A percentile compares a stretch with the other conserved stretches of the same genome.
Evolutionary conservation across 2,329 filamentous ascomycete species (phyloP).

Genomic region (Fusarium dimerum): DNA sequence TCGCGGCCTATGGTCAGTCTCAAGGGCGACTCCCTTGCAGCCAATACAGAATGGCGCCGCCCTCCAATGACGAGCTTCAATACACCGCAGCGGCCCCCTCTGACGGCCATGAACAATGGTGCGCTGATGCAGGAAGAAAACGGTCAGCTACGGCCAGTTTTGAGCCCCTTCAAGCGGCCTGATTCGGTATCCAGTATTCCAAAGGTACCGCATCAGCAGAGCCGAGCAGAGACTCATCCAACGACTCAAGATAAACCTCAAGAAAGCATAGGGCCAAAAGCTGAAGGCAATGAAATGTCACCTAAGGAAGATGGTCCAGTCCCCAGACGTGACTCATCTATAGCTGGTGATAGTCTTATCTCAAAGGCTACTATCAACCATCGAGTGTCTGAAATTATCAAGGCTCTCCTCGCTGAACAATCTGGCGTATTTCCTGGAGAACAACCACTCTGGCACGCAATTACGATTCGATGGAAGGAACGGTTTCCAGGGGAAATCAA

Average conservation of each 20-base stretch:
- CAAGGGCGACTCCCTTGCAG: slow-evolving; percentile 17
- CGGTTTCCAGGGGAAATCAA: slow-evolving; percentile 41
- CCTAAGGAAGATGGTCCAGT: neutral
- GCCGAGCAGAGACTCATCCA: slow-evolving; percentile 6
- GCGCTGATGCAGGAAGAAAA: slow-evolving; percentile 24
- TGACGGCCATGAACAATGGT: slow-evolving; percentile 15
- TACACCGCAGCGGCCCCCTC: slow-evolving; percentile 8
- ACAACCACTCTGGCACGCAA: slow-evolving; percentile 49
- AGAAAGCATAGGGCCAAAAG: neutral
- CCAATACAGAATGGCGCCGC: slow-evolving; percentile 25
- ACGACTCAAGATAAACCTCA: neutral
- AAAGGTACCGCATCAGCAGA: slow-evolving; percentile 14
- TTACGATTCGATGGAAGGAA: slow-evolving; percentile 47
- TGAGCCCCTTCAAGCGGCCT: slow-evolving; percentile 14
- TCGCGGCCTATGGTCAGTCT: slow-evolving; percentile 25
- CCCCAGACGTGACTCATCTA: slow-evolving; percentile 8
- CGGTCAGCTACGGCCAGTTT: slow-evolving; percentile 22
- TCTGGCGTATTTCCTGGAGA: slow-evolving; percentile 54
- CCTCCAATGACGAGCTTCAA: slow-evolving; percentile 22
- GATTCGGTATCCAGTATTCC: slow-evolving; percentile 8
- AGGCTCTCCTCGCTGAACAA: slow-evolving; percentile 31
- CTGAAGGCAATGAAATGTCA: neutral
- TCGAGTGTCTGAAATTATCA: slow-evolving; percentile 29
- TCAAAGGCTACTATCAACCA: slow-evolving; percentile 15
- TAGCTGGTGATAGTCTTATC: slow-evolving; percentile 13